phyloP scores from a whole-genome alignment of 163 green algal species.

The Volvox carteri region DNA sequence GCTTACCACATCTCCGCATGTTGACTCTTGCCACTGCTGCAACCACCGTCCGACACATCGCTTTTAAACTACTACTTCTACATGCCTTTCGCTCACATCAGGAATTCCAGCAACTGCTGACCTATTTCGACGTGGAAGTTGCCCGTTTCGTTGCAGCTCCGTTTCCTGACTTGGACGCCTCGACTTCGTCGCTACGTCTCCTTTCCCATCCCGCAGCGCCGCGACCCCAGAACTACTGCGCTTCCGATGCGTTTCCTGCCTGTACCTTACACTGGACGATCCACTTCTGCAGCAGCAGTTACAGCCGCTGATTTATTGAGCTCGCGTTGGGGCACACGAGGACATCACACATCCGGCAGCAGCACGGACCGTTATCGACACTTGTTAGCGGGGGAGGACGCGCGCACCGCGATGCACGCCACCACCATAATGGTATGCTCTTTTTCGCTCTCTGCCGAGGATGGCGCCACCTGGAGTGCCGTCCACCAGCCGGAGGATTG shows the following conservation, averaged over 20 bases:
- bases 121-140: background rate
- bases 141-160: no score
- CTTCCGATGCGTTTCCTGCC: background rate
- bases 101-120: background rate
- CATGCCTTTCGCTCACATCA: background rate
- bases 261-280: background rate
- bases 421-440: background rate
- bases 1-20: no score
- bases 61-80: no score
- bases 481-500: background rate
- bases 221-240: no score
- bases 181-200: no score
- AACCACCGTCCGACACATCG: no score
- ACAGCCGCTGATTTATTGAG: background rate
- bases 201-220: no score
- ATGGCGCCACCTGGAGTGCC: no score
- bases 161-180: no score
- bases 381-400: background rate
- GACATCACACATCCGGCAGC: background rate
- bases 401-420: background rate
- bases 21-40: no score
- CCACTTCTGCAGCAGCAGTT: background rate
- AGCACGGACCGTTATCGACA: background rate
- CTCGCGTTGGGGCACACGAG: background rate
- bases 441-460: no score